Evolutionary conservation across 495 filamentous ascomycete species (phyloP).

Genomic region (Alectoria sarmentosa): DNA sequence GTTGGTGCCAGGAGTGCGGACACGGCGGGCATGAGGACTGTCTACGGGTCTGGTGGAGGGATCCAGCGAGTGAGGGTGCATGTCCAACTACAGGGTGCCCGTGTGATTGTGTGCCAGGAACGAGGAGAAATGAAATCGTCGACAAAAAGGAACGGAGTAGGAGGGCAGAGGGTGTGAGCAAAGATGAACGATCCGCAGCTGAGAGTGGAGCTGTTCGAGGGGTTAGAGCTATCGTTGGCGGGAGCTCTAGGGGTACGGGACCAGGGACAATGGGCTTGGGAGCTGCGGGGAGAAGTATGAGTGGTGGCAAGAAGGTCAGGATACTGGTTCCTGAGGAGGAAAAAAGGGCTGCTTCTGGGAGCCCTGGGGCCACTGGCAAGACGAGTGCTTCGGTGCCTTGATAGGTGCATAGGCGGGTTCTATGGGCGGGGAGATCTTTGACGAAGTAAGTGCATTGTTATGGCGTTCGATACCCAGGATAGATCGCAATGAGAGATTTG

Average conservation of each 20-base stretch:
- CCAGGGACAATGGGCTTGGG: slow-evolving; percentile 12
- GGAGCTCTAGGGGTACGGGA: background rate
- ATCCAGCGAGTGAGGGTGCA: slow-evolving; percentile 54
- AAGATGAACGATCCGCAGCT: slow-evolving; percentile 20
- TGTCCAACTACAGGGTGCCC: slow-evolving; percentile 68
- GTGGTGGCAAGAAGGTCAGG: slow-evolving; percentile 27
- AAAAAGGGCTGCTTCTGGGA: background rate
- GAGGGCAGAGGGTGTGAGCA: slow-evolving; percentile 15
- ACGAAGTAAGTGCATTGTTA: background rate
- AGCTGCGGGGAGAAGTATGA: slow-evolving; percentile 16
- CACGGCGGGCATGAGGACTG: slow-evolving; percentile 70
- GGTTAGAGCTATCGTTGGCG: slow-evolving; percentile 20
- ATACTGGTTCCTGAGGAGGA: slow-evolving; percentile 22
- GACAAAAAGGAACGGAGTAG: slow-evolving; percentile 1
- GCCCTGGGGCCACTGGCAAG: slow-evolving; percentile 4
- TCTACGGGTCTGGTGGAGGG: slow-evolving; percentile 58
- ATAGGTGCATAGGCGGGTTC: background rate
- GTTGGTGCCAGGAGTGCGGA: slow-evolving; percentile 65
- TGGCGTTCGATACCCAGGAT: slow-evolving; percentile 18
- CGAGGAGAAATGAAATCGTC: slow-evolving; percentile 44
- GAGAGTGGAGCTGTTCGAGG: slow-evolving; percentile 24
- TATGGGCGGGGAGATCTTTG: background rate
- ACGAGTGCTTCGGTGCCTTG: slow-evolving; percentile 17
- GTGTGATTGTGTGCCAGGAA: slow-evolving; percentile 63
- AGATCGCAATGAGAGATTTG: background rate